A percentile compares a stretch with the other conserved stretches of the same genome.
These are phyloP conservation scores for Talaromyces liani DNA, from an alignment of 495 filamentous ascomycete genomes.

Conservation along the genomic window DNA sequence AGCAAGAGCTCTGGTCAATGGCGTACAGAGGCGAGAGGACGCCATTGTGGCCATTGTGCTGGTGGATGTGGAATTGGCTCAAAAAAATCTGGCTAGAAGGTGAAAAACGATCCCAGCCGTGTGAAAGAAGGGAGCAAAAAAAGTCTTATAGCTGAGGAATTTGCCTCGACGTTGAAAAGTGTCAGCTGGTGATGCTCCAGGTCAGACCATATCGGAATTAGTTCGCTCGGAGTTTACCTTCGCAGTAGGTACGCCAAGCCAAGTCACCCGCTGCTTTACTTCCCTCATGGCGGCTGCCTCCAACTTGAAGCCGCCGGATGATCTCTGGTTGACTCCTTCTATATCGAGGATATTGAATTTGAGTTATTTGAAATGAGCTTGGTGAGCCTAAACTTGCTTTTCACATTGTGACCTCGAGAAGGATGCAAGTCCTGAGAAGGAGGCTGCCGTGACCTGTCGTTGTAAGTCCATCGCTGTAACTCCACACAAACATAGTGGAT, in stretches of 20 bases:
- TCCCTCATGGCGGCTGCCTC: no score
- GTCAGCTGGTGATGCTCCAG: background rate
- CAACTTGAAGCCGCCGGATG: no score
- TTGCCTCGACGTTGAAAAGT: background rate
- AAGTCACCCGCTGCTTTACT: no score
- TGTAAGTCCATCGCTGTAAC: no score
- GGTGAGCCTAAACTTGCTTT: no score
- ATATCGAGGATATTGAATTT: no score
- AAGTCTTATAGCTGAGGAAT: background rate
- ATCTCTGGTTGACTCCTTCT: no score
- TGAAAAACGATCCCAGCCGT: background rate
- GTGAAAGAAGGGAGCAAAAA: background rate
- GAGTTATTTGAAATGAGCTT: no score
- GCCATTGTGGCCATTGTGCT: constrained; percentile 7
- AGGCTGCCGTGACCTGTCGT: no score
- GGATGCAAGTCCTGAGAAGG: no score
- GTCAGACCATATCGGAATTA: constrained; percentile 1
- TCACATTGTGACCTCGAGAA: no score
- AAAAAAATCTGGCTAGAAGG: background rate
- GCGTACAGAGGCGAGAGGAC: background rate
- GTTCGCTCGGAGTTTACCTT: background rate
- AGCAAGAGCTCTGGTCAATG: background rate
- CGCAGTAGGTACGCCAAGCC: background rate
- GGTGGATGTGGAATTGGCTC: background rate
- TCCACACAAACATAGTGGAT: no score